These are phyloP conservation scores for Elaeis oleifera DNA, from an alignment of 202 grass and related monocot genomes.

Conservation along the genomic window DNA sequence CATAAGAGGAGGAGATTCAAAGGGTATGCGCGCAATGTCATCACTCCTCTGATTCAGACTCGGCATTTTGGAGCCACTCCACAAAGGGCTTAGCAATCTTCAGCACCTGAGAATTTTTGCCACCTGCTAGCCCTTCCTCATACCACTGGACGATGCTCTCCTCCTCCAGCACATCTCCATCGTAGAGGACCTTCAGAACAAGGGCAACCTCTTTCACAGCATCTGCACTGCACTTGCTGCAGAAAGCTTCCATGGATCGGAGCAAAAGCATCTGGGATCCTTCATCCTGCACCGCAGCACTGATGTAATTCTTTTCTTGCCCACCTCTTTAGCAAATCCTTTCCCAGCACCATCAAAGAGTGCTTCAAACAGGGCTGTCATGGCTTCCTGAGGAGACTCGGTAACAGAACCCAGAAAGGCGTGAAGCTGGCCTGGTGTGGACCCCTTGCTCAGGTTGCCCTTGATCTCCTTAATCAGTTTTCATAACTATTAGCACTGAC, in stretches of 20 bases:
- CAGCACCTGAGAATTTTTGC: constrained; percentile 7
- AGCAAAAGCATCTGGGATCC: constrained; percentile 15
- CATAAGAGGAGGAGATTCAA: too few relatives aligned
- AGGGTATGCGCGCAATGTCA: neutral
- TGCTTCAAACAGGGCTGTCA: constrained; percentile 5
- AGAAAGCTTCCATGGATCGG: constrained; percentile 8
- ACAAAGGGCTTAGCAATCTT: constrained; percentile 24
- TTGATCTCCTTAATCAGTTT: constrained; percentile 5
- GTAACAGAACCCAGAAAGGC: constrained; percentile 7
- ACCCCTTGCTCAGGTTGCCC: constrained; percentile 3
- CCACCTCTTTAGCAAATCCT: constrained; percentile 21
- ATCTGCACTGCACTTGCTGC: constrained; percentile 11
- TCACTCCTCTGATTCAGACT: constrained; percentile 19
- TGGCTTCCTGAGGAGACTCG: constrained; percentile 8
- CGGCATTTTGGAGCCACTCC: constrained; percentile 25
- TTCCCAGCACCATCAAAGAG: constrained; percentile 21
- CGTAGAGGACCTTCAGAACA: constrained; percentile 21
- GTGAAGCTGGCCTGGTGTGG: constrained; percentile 1
- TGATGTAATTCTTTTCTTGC: constrained; percentile 21
- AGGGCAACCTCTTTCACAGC: constrained; percentile 21
- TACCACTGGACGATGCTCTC: constrained; percentile 17
- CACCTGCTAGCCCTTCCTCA: neutral
- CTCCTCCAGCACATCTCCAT: constrained; percentile 17
- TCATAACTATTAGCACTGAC: neutral
- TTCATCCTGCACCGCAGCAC: constrained; percentile 6